A percentile compares a stretch with the other conserved stretches of the same genome.
Conservation (phyloP, 169 alveolate species). For the Ichthyophthirius multifiliis region DNA sequence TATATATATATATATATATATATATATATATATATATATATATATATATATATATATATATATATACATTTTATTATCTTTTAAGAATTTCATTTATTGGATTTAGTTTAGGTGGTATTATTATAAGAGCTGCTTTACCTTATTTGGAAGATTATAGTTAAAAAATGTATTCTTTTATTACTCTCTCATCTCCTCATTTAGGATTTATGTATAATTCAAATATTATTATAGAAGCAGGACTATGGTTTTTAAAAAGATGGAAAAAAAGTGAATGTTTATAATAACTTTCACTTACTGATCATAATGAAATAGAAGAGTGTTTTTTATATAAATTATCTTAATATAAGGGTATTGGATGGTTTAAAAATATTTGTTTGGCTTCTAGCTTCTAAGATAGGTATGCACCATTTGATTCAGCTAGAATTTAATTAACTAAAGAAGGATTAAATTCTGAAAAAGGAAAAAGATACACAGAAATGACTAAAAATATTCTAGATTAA, state of each 20-base stretch:
- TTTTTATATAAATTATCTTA: slow-evolving; percentile 68
- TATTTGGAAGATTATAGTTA: slow-evolving; percentile 55
- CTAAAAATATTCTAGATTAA: slow-evolving; percentile 58
- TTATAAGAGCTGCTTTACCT: slow-evolving; percentile 82
- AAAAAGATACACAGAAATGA: slow-evolving; percentile 61
- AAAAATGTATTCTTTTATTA: slow-evolving; percentile 68
- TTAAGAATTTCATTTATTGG: slow-evolving; percentile 81
- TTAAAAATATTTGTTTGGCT: slow-evolving; percentile 63
- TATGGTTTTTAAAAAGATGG: slow-evolving; percentile 78
- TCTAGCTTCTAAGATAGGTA: slow-evolving; percentile 74
- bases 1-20: too few species aligned
- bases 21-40: slow-evolving; percentile 57
- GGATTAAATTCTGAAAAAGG: slow-evolving; percentile 46
- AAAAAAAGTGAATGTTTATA: slow-evolving; percentile 59
- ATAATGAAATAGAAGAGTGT: slow-evolving; percentile 63
- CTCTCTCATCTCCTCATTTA: slow-evolving; percentile 82
- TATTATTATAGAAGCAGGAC: slow-evolving; percentile 52
- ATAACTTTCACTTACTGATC: slow-evolving; percentile 67
- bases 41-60: too few species aligned
- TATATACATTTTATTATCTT: too few species aligned
- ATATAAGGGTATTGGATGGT: slow-evolving; percentile 70
- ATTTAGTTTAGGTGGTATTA: slow-evolving; percentile 83
- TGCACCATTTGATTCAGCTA: slow-evolving; percentile 80
- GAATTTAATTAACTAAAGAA: slow-evolving; percentile 53
- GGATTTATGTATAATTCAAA: slow-evolving; percentile 72